phyloP scores from a whole-genome alignment of 1,284 basidiomycete species.

The Rhodotorula sp. region DNA sequence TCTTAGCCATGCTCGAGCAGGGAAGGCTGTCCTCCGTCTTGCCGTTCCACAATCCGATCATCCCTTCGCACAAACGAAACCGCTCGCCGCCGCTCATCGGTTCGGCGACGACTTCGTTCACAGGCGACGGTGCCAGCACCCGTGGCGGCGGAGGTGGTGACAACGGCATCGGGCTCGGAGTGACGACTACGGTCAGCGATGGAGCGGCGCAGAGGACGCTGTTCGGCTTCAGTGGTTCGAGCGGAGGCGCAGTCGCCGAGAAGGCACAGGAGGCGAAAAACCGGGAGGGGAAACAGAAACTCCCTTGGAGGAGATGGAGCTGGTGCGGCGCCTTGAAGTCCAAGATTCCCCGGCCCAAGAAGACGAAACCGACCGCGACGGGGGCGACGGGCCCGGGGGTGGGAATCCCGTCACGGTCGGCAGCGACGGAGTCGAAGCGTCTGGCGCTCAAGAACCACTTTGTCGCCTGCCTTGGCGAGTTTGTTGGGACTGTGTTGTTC shows the following conservation, averaged over 20 bases:
- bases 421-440: background rate
- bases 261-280: no score
- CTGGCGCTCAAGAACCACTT: constrained; percentile 32
- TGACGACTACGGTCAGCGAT: background rate
- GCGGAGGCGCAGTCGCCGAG: no score
- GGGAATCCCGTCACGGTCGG: no score
- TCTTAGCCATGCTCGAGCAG: no score
- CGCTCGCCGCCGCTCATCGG: background rate
- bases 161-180: background rate
- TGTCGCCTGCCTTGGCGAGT: constrained; percentile 36
- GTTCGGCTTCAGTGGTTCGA: no score
- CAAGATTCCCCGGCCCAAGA: no score
- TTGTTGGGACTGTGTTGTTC: constrained; percentile 37
- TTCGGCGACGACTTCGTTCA: background rate
- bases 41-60: background rate
- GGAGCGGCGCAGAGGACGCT: no score
- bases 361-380: no score
- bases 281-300: no score
- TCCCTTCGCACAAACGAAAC: background rate
- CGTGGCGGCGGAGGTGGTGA: background rate
- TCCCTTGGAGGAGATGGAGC: no score
- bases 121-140: background rate
- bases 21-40: background rate
- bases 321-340: no score
- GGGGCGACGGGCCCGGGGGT: no score